phyloP scores from a whole-genome alignment of 306 rosid species.

The Fragaria nilgerrensis region DNA sequence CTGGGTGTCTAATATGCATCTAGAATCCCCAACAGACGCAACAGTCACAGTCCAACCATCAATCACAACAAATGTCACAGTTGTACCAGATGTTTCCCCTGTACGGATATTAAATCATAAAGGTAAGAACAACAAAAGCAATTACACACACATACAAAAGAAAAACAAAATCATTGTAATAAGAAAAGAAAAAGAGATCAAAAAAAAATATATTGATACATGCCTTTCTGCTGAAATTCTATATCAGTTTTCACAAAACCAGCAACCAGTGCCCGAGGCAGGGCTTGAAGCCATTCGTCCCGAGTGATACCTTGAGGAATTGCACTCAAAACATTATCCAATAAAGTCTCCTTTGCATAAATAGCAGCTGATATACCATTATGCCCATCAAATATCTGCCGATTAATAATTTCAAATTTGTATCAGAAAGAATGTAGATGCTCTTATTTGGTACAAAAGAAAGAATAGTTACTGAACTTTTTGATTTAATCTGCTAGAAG shows the following conservation, averaged over 20 bases:
- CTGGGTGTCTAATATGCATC: conserved; percentile 92
- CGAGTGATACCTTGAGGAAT: conserved; percentile 85
- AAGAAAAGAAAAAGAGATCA: not conserved
- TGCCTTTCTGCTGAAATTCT: conserved; percentile 94
- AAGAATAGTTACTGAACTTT: conserved; percentile 24
- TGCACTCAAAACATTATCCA: conserved; percentile 84
- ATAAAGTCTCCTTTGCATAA: conserved; percentile 74
- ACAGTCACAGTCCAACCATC: conserved; percentile 98
- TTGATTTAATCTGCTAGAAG: conserved; percentile 12
- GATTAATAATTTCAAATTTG: conserved; percentile 35
- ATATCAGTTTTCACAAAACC: conserved; percentile 98
- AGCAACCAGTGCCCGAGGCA: conserved; percentile 95
- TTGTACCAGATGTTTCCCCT: conserved; percentile 99
- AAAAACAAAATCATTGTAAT: not conserved
- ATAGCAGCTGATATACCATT: conserved; percentile 97
- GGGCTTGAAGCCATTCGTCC: conserved; percentile 94
- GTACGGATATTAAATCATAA: conserved; percentile 22
- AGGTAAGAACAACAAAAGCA: conserved; percentile 7
- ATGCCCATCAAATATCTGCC: conserved; percentile 97
- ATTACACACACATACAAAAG: not conserved
- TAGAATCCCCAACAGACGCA: conserved; percentile 98
- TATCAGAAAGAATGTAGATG: conserved; percentile 36
- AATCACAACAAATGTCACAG: conserved; percentile 85
- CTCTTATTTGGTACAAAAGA: conserved; percentile 30
- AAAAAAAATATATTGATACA: not conserved